phyloP scores from a whole-genome alignment of 1,284 basidiomycete species.

The Apiotrichum akiyoshidainum region DNA sequence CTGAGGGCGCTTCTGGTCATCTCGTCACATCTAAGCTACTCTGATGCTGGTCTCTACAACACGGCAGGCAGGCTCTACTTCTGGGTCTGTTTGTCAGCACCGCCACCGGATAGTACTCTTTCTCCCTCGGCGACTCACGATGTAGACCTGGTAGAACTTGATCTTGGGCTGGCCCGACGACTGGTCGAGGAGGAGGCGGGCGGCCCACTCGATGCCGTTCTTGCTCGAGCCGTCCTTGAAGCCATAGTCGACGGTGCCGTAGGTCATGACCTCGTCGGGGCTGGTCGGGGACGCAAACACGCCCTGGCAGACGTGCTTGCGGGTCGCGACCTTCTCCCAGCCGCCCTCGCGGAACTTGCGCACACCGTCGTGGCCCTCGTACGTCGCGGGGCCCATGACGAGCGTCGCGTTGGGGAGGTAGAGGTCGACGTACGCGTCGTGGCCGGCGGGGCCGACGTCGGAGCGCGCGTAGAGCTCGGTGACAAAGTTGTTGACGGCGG shows the following conservation, averaged over 20 bases:
- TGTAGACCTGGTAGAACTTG: conserved; percentile 35
- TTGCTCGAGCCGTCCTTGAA: conserved; percentile 27
- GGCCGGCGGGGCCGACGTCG: conserved; percentile 23
- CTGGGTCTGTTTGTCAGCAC: background rate
- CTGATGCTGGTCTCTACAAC: too few relatives aligned
- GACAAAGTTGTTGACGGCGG: conserved; percentile 23
- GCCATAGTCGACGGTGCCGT: conserved; percentile 30
- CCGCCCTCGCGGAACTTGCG: conserved; percentile 24
- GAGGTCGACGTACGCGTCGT: conserved; percentile 29
- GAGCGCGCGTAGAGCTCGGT: conserved; percentile 26
- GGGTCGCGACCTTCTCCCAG: conserved; percentile 28
- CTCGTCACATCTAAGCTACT: too few relatives aligned
- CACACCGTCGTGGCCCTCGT: conserved; percentile 22
- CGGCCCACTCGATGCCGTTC: conserved; percentile 27
- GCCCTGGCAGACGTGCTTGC: conserved; percentile 27
- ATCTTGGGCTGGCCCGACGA: conserved; percentile 20
- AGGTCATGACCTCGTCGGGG: conserved; percentile 24
- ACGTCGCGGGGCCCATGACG: conserved; percentile 30
- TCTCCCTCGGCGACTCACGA: conserved; percentile 20
- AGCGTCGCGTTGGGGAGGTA: conserved; percentile 24
- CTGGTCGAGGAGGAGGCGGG: conserved; percentile 20
- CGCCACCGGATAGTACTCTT: background rate
- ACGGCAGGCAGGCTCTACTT: background rate
- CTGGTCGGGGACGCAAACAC: conserved; percentile 18
- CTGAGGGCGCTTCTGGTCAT: too few relatives aligned